phyloP scores from a whole-genome alignment of 257 asterid genomes.

The Verbena officinalis region DNA sequence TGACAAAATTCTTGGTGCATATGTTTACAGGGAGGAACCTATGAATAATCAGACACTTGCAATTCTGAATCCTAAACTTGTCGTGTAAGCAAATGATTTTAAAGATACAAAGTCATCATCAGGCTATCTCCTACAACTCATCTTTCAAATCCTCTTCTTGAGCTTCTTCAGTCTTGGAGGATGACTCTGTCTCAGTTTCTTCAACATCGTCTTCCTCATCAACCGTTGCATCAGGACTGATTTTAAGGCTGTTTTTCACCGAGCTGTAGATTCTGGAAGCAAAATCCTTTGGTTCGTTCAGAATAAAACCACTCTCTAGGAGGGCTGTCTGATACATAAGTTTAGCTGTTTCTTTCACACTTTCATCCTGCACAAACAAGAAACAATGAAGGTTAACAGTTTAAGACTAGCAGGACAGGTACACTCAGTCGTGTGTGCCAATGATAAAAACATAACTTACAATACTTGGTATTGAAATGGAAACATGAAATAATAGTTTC shows the following conservation, averaged over 20 bases:
- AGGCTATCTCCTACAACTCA: conserved; percentile 53
- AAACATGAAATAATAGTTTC: not conserved
- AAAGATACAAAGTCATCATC: not conserved
- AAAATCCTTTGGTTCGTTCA: conserved; percentile 84
- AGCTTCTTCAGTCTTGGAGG: conserved; percentile 37
- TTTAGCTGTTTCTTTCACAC: conserved; percentile 70
- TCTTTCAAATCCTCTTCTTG: conserved; percentile 58
- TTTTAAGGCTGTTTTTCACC: conserved; percentile 66
- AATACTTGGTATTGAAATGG: too few relatives aligned
- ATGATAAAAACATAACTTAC: too few relatives aligned
- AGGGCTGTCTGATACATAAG: conserved; percentile 91
- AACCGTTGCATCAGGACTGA: conserved; percentile 67
- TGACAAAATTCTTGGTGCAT: conserved; percentile 32
- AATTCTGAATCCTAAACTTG: conserved; percentile 17
- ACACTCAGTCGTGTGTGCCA: too few relatives aligned
- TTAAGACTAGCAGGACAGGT: too few relatives aligned
- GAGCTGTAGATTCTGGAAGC: conserved; percentile 72
- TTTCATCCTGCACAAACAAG: conserved; percentile 49
- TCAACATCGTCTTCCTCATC: conserved; percentile 85
- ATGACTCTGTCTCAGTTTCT: conserved; percentile 51
- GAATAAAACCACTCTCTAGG: conserved; percentile 83
- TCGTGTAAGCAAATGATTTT: conserved; percentile 9
- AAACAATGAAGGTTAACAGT: not conserved
- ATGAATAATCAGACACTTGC: conserved; percentile 25
- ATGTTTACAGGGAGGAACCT: conserved; percentile 30